These are phyloP conservation scores for Suillus spraguei DNA, from an alignment of 768 basidiomycete genomes.

Conservation along the genomic window DNA sequence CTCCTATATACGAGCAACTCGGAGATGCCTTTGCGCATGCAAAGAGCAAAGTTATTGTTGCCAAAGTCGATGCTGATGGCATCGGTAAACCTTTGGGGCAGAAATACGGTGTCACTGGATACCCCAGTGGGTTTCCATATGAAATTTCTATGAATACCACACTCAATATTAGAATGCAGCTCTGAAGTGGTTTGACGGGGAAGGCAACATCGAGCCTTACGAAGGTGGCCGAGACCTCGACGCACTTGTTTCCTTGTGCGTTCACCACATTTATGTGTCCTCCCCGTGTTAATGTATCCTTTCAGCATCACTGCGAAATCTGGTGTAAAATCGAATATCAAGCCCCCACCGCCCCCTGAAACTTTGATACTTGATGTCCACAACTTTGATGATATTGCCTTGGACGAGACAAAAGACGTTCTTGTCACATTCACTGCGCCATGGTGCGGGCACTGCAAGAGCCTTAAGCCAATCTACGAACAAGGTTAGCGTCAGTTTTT, in stretches of 20 bases:
- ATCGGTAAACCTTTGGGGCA: slow-evolving; percentile 75
- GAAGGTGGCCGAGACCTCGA: slow-evolving; percentile 83
- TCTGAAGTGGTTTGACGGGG: slow-evolving; percentile 85
- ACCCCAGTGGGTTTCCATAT: slow-evolving; percentile 65
- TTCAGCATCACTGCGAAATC: slow-evolving; percentile 72
- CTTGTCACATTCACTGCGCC: slow-evolving; percentile 83
- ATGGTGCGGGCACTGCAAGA: slow-evolving; percentile 97
- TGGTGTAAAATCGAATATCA: slow-evolving; percentile 86
- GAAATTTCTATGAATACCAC: neutral
- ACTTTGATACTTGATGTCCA: slow-evolving; percentile 66
- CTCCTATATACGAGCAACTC: slow-evolving; percentile 85
- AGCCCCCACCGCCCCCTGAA: slow-evolving; percentile 77
- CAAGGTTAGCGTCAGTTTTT: slow-evolving; percentile 46
- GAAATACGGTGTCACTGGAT: slow-evolving; percentile 81
- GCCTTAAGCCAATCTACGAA: slow-evolving; percentile 84
- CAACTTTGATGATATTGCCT: slow-evolving; percentile 76
- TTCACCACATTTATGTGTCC: neutral
- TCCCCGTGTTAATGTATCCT: neutral
- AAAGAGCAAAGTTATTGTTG: slow-evolving; percentile 84
- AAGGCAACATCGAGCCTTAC: slow-evolving; percentile 70
- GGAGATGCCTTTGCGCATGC: slow-evolving; percentile 82
- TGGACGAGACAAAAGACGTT: slow-evolving; percentile 76
- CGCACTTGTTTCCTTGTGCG: slow-evolving; percentile 74
- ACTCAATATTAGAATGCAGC: slow-evolving; percentile 48
- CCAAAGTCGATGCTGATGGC: slow-evolving; percentile 93